Conservation (phyloP, 257 asterid genomes). For the Fraxinus cuspidata region DNA sequence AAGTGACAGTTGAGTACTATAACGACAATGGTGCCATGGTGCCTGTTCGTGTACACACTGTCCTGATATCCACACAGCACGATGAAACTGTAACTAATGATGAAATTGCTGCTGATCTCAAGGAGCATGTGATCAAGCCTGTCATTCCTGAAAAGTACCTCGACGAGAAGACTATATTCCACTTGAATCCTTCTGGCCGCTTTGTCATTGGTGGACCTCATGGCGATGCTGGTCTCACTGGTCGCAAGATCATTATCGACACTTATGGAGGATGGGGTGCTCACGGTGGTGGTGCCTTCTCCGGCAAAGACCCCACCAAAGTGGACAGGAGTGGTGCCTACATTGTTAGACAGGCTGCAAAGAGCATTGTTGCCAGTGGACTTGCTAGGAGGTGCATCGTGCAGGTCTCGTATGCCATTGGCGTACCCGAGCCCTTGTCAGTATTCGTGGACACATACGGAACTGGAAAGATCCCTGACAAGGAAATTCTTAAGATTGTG, state of each 20-base stretch:
- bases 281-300: conserved; percentile 50
- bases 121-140: conserved; percentile 44
- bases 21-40: conserved; percentile 47
- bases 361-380: conserved; percentile 44
- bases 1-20: conserved; percentile 42
- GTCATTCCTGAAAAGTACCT: conserved; percentile 40
- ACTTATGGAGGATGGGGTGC: conserved; percentile 52
- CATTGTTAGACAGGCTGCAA: conserved; percentile 41
- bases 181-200: conserved; percentile 43
- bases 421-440: conserved; percentile 44
- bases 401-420: conserved; percentile 45
- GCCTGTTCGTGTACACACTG: conserved; percentile 43
- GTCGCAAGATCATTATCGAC: conserved; percentile 48
- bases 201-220: conserved; percentile 49
- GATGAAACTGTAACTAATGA: conserved; percentile 47
- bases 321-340: conserved; percentile 48
- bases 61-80: conserved; percentile 45
- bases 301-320: conserved; percentile 46
- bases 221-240: conserved; percentile 49
- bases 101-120: conserved; percentile 42
- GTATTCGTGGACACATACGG: conserved; percentile 35
- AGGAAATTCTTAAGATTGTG: conserved; percentile 41
- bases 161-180: conserved; percentile 45
- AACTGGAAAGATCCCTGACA: conserved; percentile 42
- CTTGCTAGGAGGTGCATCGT: conserved; percentile 45